Conservation (phyloP, 108 stramenopile genomes). For the Pseudonitzschia multistriata region DNA sequence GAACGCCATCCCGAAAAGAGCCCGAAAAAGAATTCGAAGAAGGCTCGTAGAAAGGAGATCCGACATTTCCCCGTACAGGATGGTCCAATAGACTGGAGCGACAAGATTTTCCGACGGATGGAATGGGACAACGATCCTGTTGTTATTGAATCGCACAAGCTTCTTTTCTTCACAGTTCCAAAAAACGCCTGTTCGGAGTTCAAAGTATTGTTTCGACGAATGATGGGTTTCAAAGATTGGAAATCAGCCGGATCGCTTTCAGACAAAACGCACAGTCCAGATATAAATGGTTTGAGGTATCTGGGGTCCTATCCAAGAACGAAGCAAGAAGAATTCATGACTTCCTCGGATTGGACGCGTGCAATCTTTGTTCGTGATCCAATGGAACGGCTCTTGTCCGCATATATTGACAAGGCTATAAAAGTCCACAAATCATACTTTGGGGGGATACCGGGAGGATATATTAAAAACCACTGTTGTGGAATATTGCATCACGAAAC, state of each 20-base stretch:
- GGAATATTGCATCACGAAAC: no score
- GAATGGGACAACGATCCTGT: constrained; percentile 44
- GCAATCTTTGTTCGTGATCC: constrained; percentile 74
- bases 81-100: no score
- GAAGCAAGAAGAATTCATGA: constrained; percentile 46
- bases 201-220: constrained; percentile 49
- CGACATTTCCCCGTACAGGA: no score
- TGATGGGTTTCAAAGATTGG: constrained; percentile 43
- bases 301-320: constrained; percentile 36
- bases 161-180: constrained; percentile 44
- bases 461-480: constrained; percentile 27
- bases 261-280: constrained; percentile 34
- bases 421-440: no score
- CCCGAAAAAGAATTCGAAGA: no score
- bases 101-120: no score
- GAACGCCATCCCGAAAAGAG: no score
- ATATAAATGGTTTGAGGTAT: constrained; percentile 46
- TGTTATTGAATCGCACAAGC: constrained; percentile 43
- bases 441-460: constrained; percentile 21
- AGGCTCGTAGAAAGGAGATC: no score
- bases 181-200: constrained; percentile 40
- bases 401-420: constrained; percentile 57
- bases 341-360: constrained; percentile 48
- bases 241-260: no score
- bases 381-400: constrained; percentile 53